Percentiles rank a stretch among this genome's conserved stretches.
These are phyloP conservation scores for Diatrype stigma DNA, from an alignment of 2,329 filamentous ascomycete species.

Conservation along the genomic window DNA sequence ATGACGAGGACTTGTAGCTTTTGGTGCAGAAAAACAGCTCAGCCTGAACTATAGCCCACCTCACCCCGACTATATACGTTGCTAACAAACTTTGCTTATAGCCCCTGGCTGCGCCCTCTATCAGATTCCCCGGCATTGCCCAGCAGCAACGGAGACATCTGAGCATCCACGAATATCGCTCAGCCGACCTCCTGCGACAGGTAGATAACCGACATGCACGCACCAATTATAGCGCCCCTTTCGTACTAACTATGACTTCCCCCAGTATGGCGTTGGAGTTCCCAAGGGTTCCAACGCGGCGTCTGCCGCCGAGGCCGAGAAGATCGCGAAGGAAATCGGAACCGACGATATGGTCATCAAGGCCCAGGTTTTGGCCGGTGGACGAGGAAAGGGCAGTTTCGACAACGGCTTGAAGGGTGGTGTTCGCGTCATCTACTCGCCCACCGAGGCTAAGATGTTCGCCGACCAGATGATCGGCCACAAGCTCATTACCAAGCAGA, in stretches of 20 bases:
- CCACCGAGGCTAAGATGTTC: conserved; percentile 94
- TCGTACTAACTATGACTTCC: conserved; percentile 19
- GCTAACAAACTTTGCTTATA: conserved; percentile 22
- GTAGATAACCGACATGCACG: conserved; percentile 36
- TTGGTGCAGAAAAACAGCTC: conserved; percentile 7
- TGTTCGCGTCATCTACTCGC: conserved; percentile 98
- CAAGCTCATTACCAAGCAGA: conserved; percentile 99
- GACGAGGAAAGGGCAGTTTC: conserved; percentile 95
- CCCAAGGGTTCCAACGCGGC: conserved; percentile 86
- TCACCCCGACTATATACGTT: not conserved
- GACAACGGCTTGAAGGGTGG: conserved; percentile 99
- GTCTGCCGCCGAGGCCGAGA: conserved; percentile 81
- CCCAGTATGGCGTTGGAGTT: conserved; percentile 87
- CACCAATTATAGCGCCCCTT: not conserved
- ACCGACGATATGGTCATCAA: conserved; percentile 99
- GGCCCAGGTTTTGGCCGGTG: conserved; percentile 96
- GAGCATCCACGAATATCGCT: conserved; percentile 98
- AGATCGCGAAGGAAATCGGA: conserved; percentile 84
- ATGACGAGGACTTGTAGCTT: conserved; percentile 11
- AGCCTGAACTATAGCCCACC: not conserved
- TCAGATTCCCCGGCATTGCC: conserved; percentile 59
- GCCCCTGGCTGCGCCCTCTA: conserved; percentile 40
- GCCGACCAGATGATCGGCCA: conserved; percentile 99
- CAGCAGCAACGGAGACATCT: conserved; percentile 82
- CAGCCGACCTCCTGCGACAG: conserved; percentile 80